Conservation (phyloP, 139 green algal species). For the Tetraselmis striata region DNA sequence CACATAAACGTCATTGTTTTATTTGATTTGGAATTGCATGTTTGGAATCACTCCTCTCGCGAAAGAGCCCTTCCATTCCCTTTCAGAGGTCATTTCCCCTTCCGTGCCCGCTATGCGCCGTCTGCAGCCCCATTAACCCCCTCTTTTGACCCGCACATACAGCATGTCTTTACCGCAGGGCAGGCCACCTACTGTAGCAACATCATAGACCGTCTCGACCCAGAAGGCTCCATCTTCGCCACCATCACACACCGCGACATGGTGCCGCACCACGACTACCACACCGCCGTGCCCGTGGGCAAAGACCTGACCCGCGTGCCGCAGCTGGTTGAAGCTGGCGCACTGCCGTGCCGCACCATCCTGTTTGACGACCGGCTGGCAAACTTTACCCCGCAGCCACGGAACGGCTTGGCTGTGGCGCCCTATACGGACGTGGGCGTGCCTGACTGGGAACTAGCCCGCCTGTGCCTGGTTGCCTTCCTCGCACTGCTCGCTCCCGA, state of each 20-base stretch:
- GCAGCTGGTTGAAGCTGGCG: background rate
- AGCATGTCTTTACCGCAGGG: background rate
- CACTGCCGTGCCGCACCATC: background rate
- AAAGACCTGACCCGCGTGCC: background rate
- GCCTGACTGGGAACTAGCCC: background rate
- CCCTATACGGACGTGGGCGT: background rate
- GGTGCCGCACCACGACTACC: background rate
- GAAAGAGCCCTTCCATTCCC: too few relatives aligned
- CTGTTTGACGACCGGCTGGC: background rate
- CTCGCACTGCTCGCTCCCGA: background rate
- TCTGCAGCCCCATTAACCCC: too few relatives aligned
- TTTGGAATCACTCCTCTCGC: too few relatives aligned
- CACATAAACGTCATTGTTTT: too few relatives aligned
- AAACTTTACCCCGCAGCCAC: background rate
- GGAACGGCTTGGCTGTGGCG: background rate
- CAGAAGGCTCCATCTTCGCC: background rate
- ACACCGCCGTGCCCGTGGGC: background rate
- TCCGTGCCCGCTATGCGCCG: too few relatives aligned
- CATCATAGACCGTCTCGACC: background rate
- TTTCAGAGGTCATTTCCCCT: too few relatives aligned
- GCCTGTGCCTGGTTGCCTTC: background rate
- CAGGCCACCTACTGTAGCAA: background rate
- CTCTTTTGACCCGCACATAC: too few relatives aligned
- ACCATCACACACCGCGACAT: background rate
- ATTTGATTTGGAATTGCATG: too few relatives aligned